Base-by-base conservation (phyloP, 2,329 filamentous ascomycete genomes). In the Claviceps sp. region DNA sequence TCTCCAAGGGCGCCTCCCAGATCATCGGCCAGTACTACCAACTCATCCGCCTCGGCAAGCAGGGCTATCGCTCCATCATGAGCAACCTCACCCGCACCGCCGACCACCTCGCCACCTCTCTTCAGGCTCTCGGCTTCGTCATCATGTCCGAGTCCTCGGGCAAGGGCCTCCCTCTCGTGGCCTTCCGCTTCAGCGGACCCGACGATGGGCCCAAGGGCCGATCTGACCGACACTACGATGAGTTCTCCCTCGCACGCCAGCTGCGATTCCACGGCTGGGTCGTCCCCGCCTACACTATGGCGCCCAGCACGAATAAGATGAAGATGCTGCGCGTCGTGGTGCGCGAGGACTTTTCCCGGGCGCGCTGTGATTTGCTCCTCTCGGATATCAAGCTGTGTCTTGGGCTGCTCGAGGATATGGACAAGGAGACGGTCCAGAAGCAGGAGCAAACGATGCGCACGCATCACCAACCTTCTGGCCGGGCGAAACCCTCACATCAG, bases 1-100 rank as follows among this genome's bases (percentile, higher is more conserved):
- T 97, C 75, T 94, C 87, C 64, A 95, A 95, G 68, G 90, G 90
- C 52, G 91, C 91, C 13, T 88, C 85, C 5, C 90, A 96, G 65
- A 87, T 96, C 62, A 95, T 97, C 55, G 91, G 88, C 29, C 91
- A 97, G 70, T 97, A 96, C 73, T 96, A 97, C 73, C 90, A 96
- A 71, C 78, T 97, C 64, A 95, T 96, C 66, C 87, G 91, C 34
- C 82, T 97, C 4, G 91, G 91, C 55, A 95, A 94, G 77, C 83
- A 84, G 56, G 91, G 91, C 48, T 97, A 95, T 76, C 82, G 85
- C 52, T 77, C 84, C 61, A 95, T 97, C 73, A 96, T 96, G 91
- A 77, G 82, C 62, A 97, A 97, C 72, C 75, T 97, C 55, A 96
- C 88, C 23, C 81, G 86, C 50, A 95, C 86, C 0, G 83, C 91